phyloP scores from a whole-genome alignment of 2,329 filamentous ascomycete genomes.

The Botrytis porri region DNA sequence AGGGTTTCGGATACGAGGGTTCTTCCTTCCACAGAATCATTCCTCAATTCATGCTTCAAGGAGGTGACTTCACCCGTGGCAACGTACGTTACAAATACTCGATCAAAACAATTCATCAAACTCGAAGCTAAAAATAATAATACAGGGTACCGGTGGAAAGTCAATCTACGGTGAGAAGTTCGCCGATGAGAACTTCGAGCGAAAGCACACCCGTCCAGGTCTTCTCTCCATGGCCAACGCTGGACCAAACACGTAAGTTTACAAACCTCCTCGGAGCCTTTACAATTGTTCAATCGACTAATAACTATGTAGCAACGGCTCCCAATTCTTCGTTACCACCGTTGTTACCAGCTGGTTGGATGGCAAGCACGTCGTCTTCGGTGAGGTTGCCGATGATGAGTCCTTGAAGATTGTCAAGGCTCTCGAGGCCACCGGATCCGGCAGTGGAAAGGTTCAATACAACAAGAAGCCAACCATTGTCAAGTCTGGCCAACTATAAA shows the following conservation, averaged over 20 bases:
- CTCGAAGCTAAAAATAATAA: constrained; percentile 56
- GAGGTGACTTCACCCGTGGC: constrained; percentile 89
- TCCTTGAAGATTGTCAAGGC: constrained; percentile 55
- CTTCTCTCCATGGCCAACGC: constrained; percentile 95
- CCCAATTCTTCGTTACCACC: constrained; percentile 97
- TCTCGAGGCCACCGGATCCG: constrained; percentile 58
- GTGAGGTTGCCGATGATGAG: constrained; percentile 54
- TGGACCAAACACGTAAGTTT: constrained; percentile 81
- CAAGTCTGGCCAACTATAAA: constrained; percentile 43
- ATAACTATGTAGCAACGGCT: constrained; percentile 75
- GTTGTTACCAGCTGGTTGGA: constrained; percentile 93
- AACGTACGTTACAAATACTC: constrained; percentile 60
- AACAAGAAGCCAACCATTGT: constrained; percentile 57
- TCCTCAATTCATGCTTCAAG: constrained; percentile 92
- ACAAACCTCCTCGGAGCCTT: constrained; percentile 50
- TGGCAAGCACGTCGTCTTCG: constrained; percentile 93
- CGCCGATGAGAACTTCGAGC: constrained; percentile 83
- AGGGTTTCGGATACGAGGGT: constrained; percentile 79
- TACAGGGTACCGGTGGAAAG: constrained; percentile 77
- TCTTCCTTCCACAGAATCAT: constrained; percentile 92
- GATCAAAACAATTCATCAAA: constrained; percentile 24
- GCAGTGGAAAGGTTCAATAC: constrained; percentile 55
- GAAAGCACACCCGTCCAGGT: constrained; percentile 71
- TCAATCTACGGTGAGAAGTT: constrained; percentile 97
- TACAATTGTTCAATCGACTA: constrained; percentile 55